Percentiles rank a stretch among this genome's conserved stretches.
phyloP scores from a whole-genome alignment of 192 early-diverging fungal species.

The Coemansia sp. region DNA sequence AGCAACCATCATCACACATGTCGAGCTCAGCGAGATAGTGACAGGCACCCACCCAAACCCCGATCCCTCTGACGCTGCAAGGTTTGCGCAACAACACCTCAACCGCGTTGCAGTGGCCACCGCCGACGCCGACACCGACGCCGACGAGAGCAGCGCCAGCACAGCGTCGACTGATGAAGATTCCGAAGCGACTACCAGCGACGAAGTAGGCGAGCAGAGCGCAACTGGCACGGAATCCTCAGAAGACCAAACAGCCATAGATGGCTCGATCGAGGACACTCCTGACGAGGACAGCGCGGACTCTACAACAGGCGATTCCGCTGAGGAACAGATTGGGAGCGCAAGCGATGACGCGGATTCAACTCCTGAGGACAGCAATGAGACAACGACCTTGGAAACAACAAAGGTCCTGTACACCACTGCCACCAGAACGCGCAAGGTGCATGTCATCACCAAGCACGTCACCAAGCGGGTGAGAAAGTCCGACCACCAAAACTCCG shows the following conservation, averaged over 20 bases:
- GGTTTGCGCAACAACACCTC: constrained; percentile 12
- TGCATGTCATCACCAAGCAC: constrained; percentile 31
- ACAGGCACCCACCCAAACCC: not conserved
- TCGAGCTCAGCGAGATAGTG: constrained; percentile 20
- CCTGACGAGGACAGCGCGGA: not conserved
- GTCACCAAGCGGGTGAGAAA: constrained; percentile 25
- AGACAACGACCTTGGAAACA: constrained; percentile 42
- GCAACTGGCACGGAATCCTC: not conserved
- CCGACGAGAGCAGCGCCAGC: constrained; percentile 3
- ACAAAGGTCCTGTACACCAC: constrained; percentile 37
- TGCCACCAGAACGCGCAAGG: constrained; percentile 32
- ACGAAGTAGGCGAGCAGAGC: not conserved
- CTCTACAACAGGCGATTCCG: not conserved
- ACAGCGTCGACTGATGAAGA: not conserved
- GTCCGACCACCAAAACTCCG: not conserved
- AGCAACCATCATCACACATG: constrained; percentile 11
- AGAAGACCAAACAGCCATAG: constrained; percentile 1
- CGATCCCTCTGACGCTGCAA: constrained; percentile 1
- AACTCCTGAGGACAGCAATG: constrained; percentile 19
- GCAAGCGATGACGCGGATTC: not conserved
- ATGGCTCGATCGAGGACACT: not conserved
- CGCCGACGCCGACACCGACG: not conserved
- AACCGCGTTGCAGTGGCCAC: constrained; percentile 13
- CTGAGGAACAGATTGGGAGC: not conserved
- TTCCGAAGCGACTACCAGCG: not conserved